These are phyloP conservation scores for Mycena sanguinolenta DNA, from an alignment of 768 basidiomycete species.

Conservation along the genomic window DNA sequence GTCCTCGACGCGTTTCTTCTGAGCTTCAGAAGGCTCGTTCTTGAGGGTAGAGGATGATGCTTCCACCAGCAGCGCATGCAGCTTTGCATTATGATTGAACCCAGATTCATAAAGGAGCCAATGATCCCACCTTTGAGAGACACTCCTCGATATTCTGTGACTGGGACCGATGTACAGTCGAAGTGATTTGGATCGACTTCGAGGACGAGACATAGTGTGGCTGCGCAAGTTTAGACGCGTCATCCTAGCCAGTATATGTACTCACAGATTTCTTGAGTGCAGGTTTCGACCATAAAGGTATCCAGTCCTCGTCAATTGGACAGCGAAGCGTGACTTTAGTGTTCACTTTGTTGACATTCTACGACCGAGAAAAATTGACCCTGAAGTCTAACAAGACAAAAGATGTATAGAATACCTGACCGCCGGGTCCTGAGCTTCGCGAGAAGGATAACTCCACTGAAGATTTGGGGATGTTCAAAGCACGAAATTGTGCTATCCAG, in stretches of 20 bases:
- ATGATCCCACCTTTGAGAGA: slow-evolving; percentile 66
- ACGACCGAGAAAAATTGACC: background rate
- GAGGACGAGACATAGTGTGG: slow-evolving; percentile 77
- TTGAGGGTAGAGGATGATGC: slow-evolving; percentile 62
- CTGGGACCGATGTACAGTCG: slow-evolving; percentile 81
- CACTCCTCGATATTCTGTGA: slow-evolving; percentile 82
- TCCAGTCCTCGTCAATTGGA: slow-evolving; percentile 70
- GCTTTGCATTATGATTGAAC: slow-evolving; percentile 51
- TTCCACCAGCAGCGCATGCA: slow-evolving; percentile 64
- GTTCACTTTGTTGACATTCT: slow-evolving; percentile 94
- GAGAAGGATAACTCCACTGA: slow-evolving; percentile 77
- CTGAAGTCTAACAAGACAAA: background rate
- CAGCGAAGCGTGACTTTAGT: slow-evolving; percentile 82
- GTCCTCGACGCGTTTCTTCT: slow-evolving; percentile 65
- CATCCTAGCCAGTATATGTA: slow-evolving; percentile 1
- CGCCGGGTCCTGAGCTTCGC: slow-evolving; percentile 87
- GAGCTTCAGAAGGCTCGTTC: slow-evolving; percentile 68
- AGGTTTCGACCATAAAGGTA: slow-evolving; percentile 75
- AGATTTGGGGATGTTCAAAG: slow-evolving; percentile 59
- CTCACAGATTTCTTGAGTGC: slow-evolving; percentile 65
- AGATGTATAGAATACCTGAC: slow-evolving; percentile 67
- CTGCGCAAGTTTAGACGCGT: slow-evolving; percentile 49
- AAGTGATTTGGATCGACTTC: slow-evolving; percentile 76
- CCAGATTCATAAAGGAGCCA: background rate
- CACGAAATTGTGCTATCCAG: slow-evolving; percentile 69